Percentiles rank a stretch among this genome's conserved stretches.
Conservation (phyloP, 2,329 filamentous ascomycete species). For the Xylariaceae sp. region DNA sequence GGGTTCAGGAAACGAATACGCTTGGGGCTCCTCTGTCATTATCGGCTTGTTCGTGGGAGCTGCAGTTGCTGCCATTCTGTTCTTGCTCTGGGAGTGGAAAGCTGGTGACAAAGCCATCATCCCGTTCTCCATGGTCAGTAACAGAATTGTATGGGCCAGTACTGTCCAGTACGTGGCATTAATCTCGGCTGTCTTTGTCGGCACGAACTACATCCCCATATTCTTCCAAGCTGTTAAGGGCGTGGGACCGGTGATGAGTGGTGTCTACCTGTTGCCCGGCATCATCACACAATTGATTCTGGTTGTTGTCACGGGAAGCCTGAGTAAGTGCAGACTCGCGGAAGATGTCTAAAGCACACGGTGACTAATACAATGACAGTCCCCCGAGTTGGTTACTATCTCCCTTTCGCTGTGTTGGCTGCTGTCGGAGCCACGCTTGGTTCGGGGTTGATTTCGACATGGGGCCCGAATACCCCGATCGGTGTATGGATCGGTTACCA, state of each 20-base stretch:
- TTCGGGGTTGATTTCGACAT: conserved; percentile 29
- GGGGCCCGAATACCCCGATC: conserved; percentile 22
- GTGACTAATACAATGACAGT: conserved; percentile 18
- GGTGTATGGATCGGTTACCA: conserved; percentile 31
- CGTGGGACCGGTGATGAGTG: conserved; percentile 29
- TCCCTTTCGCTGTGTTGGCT: conserved; percentile 27
- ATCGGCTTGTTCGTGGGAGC: conserved; percentile 40
- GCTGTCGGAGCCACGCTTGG: conserved; percentile 23
- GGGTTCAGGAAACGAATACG: conserved; percentile 36
- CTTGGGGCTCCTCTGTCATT: conserved; percentile 37
- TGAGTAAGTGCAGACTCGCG: conserved; percentile 18
- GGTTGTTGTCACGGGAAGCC: conserved; percentile 43
- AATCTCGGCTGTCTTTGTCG: conserved; percentile 40
- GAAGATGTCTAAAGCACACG: not conserved
- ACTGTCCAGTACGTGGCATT: conserved; percentile 40
- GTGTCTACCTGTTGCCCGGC: conserved; percentile 32
- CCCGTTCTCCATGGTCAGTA: conserved; percentile 39
- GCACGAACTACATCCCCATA: conserved; percentile 28
- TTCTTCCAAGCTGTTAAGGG: conserved; percentile 33
- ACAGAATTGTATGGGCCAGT: conserved; percentile 40
- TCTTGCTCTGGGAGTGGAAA: conserved; percentile 39
- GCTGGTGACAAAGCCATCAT: conserved; percentile 47
- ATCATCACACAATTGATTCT: conserved; percentile 45
- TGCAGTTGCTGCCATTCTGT: conserved; percentile 31
- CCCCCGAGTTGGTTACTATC: conserved; percentile 28